Conservation (phyloP, 1,284 basidiomycete species). For the Malassezia sp. region DNA sequence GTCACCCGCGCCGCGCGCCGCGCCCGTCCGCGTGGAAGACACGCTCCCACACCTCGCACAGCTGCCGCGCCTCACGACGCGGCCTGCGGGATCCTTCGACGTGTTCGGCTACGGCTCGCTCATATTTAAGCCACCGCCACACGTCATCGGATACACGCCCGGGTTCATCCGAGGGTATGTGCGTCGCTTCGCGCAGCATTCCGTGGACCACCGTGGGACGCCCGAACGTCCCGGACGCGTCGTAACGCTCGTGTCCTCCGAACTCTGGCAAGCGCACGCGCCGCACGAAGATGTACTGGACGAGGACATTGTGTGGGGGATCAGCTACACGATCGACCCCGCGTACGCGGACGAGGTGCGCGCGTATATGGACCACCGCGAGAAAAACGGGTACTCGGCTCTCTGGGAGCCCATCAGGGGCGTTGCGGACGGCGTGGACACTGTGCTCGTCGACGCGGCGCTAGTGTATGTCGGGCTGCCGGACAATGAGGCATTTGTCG, state of each 20-base stretch:
- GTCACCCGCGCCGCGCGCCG: neutral
- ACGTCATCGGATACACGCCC: conserved; percentile 48
- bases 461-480: conserved; percentile 64
- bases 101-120: conserved; percentile 42
- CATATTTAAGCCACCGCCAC: conserved; percentile 45
- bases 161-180: conserved; percentile 77
- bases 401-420: conserved; percentile 25
- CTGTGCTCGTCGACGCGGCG: conserved; percentile 53
- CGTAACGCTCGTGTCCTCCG: conserved; percentile 71
- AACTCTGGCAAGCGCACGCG: conserved; percentile 56
- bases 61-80: conserved; percentile 8
- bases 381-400: conserved; percentile 55
- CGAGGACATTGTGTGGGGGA: conserved; percentile 62
- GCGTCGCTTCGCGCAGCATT: conserved; percentile 71
- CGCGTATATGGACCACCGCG: conserved; percentile 69
- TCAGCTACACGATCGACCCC: conserved; percentile 73
- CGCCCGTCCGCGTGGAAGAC: neutral
- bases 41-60: conserved; percentile 11
- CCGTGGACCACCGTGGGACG: conserved; percentile 61
- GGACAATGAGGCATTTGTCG: conserved; percentile 71
- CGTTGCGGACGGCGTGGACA: neutral
- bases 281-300: conserved; percentile 50
- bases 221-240: conserved; percentile 56
- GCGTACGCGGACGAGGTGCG: conserved; percentile 61
- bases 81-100: conserved; percentile 34